Evolutionary conservation across 2,329 filamentous ascomycete genomes (phyloP).

Genomic region (Passalora sequoiae): DNA sequence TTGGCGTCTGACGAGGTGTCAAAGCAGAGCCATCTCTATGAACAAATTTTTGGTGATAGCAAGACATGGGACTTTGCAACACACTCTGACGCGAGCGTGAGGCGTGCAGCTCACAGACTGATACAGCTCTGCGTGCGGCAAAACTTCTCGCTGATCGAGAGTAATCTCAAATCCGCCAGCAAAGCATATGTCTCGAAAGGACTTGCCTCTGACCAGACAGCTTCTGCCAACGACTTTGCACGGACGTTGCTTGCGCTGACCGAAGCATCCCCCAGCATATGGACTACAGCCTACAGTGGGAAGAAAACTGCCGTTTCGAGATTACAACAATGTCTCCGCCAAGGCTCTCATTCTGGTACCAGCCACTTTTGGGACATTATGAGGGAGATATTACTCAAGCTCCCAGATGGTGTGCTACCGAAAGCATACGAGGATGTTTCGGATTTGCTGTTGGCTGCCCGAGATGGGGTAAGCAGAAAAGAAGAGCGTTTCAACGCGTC

Average conservation of each 20-base stretch:
- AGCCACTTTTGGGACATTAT: constrained; percentile 69
- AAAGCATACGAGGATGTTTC: constrained; percentile 50
- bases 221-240: constrained; percentile 68
- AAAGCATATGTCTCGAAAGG: constrained; percentile 69
- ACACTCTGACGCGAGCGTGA: constrained; percentile 53
- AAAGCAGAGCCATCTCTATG: constrained; percentile 59
- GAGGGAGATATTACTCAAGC: constrained; percentile 52
- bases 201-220: constrained; percentile 64
- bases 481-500: constrained; percentile 68
- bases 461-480: constrained; percentile 64
- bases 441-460: constrained; percentile 61
- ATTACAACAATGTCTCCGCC: constrained; percentile 68
- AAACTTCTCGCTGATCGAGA: constrained; percentile 38
- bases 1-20: constrained; percentile 49
- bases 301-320: constrained; percentile 54
- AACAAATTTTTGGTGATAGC: constrained; percentile 59
- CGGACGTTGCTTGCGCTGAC: constrained; percentile 64
- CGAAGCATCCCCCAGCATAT: constrained; percentile 59
- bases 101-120: constrained; percentile 54
- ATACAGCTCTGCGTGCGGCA: constrained; percentile 48
- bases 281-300: constrained; percentile 61
- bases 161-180: constrained; percentile 53
- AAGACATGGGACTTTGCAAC: constrained; percentile 57
- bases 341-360: constrained; percentile 75
- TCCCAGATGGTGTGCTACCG: constrained; percentile 56